Percentiles rank a stretch among this genome's conserved stretches.
Conservation (phyloP, 495 filamentous ascomycete species). For the Xylaria grammica region DNA sequence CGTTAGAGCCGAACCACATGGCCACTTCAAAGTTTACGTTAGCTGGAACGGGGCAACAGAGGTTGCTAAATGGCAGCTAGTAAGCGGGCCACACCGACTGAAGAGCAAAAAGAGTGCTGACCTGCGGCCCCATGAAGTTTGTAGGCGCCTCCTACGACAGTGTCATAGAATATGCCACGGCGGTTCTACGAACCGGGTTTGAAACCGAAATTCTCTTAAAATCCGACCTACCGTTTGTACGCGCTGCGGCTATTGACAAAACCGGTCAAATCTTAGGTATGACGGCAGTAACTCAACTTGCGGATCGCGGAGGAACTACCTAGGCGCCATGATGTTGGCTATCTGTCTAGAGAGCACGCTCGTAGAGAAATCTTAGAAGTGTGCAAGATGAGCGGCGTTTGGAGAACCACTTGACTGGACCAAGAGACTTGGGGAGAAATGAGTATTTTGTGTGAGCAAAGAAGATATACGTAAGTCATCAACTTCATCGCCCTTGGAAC, state of each 20-base stretch:
- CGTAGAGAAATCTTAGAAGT: neutral
- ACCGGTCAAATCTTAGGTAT: slow-evolving; percentile 22
- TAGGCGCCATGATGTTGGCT: neutral
- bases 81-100: neutral
- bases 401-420: neutral
- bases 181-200: slow-evolving; percentile 26
- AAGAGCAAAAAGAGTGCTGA: neutral
- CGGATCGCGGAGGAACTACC: neutral
- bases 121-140: neutral
- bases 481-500: neutral
- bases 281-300: neutral
- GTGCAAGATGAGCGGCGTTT: neutral
- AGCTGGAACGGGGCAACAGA: slow-evolving; percentile 42
- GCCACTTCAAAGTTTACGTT: slow-evolving; percentile 26
- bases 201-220: slow-evolving; percentile 30
- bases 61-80: slow-evolving; percentile 31
- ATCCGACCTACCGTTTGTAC: slow-evolving; percentile 11
- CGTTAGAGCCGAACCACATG: neutral
- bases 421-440: neutral
- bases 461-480: neutral
- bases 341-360: neutral
- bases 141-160: slow-evolving; percentile 6
- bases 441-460: neutral
- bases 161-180: neutral
- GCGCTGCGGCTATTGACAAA: slow-evolving; percentile 26